phyloP scores from a whole-genome alignment of 2,329 filamentous ascomycete genomes.

The Phialocephala subalpina region DNA sequence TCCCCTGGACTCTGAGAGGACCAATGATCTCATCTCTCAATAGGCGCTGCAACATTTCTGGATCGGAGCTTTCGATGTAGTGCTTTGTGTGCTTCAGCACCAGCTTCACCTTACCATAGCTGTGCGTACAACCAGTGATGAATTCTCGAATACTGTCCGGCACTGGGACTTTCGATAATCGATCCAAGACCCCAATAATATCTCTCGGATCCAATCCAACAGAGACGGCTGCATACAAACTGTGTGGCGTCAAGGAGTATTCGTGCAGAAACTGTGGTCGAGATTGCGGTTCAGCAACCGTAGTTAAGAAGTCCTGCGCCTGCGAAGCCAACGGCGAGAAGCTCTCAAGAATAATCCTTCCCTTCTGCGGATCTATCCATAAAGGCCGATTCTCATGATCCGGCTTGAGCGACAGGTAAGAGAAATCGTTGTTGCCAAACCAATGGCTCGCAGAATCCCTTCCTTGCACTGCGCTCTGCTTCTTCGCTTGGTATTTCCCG shows the following conservation, averaged over 20 bases:
- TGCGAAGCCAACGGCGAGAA: conserved; percentile 88
- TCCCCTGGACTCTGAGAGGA: conserved; percentile 75
- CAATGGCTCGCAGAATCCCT: conserved; percentile 45
- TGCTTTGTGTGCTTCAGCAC: conserved; percentile 95
- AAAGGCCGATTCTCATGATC: conserved; percentile 91
- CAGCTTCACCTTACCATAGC: conserved; percentile 94
- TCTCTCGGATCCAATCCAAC: conserved; percentile 90
- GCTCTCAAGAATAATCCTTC: conserved; percentile 90
- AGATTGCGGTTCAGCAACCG: conserved; percentile 92
- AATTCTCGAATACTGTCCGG: conserved; percentile 83
- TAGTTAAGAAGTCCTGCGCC: conserved; percentile 94
- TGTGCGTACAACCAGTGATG: conserved; percentile 79
- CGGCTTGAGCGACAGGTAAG: conserved; percentile 81
- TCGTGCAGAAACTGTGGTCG: conserved; percentile 92
- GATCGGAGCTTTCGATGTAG: conserved; percentile 91
- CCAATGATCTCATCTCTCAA: conserved; percentile 86
- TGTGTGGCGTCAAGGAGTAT: conserved; percentile 90
- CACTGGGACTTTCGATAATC: conserved; percentile 87
- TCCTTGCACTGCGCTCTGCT: conserved; percentile 14
- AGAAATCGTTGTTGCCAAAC: conserved; percentile 67
- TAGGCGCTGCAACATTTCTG: conserved; percentile 84
- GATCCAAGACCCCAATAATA: conserved; percentile 88
- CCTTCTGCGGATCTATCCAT: conserved; percentile 90
- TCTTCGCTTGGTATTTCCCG: conserved; percentile 38
- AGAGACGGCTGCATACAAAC: conserved; percentile 92